phyloP scores from a whole-genome alignment of 1,139 yeast genomes.

The Candida sanyaensis region DNA sequence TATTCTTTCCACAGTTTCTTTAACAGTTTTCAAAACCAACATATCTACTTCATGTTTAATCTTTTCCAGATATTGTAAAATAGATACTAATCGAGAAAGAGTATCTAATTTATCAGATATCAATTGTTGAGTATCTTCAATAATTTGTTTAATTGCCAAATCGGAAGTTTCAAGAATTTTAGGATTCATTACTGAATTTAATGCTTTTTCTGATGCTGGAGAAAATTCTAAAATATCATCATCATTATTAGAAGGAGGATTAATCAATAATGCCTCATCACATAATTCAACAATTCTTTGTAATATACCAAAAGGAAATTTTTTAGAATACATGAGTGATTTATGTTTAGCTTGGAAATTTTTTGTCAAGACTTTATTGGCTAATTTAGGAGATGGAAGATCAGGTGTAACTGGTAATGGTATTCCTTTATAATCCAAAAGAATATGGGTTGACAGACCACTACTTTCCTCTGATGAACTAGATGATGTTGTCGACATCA shows the following conservation, averaged over 20 bases:
- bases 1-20: constrained; percentile 59
- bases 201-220: constrained; percentile 71
- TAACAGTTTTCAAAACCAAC: constrained; percentile 65
- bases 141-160: constrained; percentile 60
- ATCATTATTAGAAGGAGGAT: constrained; percentile 52
- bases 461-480: constrained; percentile 15
- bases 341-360: constrained; percentile 26
- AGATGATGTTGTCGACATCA: constrained; percentile 11
- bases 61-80: constrained; percentile 76
- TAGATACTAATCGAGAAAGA: constrained; percentile 73
- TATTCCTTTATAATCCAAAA: constrained; percentile 61
- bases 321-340: constrained; percentile 28
- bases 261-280: constrained; percentile 74
- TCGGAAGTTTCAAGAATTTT: constrained; percentile 49
- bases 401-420: constrained; percentile 41
- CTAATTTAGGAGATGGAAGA: constrained; percentile 22
- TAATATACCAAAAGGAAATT: constrained; percentile 69
- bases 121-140: constrained; percentile 66
- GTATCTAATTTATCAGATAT: constrained; percentile 72
- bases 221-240: constrained; percentile 46
- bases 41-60: constrained; percentile 81
- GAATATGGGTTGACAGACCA: constrained; percentile 15
- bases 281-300: constrained; percentile 67
- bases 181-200: constrained; percentile 48
- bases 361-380: constrained; percentile 26